Evolutionary conservation across 495 filamentous ascomycete species (phyloP).

Genomic region (Thermothielavioides terrestris): DNA sequence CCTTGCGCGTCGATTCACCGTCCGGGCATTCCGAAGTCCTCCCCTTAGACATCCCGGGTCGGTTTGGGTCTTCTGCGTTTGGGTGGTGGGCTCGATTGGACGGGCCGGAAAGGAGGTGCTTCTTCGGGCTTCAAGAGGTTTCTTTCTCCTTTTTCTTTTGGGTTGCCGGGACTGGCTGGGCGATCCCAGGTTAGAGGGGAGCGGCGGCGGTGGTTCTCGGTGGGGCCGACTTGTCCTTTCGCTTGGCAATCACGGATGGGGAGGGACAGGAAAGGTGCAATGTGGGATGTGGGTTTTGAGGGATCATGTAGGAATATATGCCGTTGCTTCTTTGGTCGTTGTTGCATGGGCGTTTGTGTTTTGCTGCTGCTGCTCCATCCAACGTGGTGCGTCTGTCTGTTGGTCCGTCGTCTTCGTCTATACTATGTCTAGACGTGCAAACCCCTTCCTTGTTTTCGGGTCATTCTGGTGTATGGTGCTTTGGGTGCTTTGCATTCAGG

Average conservation of each 20-base stretch:
- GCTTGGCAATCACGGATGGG: background rate
- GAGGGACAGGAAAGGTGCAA: slow-evolving; percentile 1
- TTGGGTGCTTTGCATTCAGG: no score
- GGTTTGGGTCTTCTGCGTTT: slow-evolving; percentile 2
- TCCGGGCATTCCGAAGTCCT: no score
- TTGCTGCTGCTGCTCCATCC: background rate
- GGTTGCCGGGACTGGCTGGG: background rate
- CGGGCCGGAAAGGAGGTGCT: no score
- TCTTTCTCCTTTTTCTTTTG: slow-evolving; percentile 1
- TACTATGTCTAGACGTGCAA: no score
- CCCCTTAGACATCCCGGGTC: background rate
- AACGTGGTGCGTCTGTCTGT: background rate
- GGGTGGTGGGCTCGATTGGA: background rate
- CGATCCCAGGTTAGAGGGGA: background rate
- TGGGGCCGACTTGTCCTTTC: background rate
- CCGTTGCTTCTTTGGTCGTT: slow-evolving; percentile 5
- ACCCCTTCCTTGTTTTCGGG: no score
- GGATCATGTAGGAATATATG: slow-evolving; percentile 19
- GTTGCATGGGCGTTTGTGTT: background rate
- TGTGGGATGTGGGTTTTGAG: slow-evolving; percentile 5
- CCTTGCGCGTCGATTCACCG: background rate
- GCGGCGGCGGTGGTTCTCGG: background rate
- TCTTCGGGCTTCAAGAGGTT: no score
- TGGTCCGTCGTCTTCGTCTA: background rate
- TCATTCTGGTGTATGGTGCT: no score